These are phyloP conservation scores for Lachancea kluyveri DNA, from an alignment of 805 yeast genomes.

Conservation along the genomic window DNA sequence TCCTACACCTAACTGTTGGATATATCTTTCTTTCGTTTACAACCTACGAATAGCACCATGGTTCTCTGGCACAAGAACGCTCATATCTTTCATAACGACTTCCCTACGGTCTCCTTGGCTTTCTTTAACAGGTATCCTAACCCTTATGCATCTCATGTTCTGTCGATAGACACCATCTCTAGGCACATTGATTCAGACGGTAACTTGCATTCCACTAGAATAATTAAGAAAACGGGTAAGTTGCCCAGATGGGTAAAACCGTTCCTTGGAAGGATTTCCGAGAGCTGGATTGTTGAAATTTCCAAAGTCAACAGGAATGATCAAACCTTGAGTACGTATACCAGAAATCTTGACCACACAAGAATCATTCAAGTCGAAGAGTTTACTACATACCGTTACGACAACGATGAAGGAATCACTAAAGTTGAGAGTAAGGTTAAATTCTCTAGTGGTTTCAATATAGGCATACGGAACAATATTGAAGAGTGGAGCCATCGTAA, in stretches of 20 bases:
- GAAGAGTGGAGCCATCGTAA: slow-evolving; percentile 75
- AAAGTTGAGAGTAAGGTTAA: slow-evolving; percentile 54
- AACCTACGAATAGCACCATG: slow-evolving; percentile 34
- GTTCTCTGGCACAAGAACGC: slow-evolving; percentile 53
- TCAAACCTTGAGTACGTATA: slow-evolving; percentile 57
- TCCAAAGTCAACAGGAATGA: slow-evolving; percentile 61
- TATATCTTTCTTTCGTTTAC: slow-evolving; percentile 1
- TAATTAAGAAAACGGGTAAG: slow-evolving; percentile 73
- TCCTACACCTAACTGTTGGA: too few relatives aligned
- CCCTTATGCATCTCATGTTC: slow-evolving; percentile 82
- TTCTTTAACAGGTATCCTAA: slow-evolving; percentile 66
- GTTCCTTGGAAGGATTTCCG: slow-evolving; percentile 60
- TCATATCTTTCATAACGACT: slow-evolving; percentile 59
- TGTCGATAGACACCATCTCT: slow-evolving; percentile 73
- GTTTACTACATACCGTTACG: slow-evolving; percentile 47
- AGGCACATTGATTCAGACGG: slow-evolving; percentile 55
- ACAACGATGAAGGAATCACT: slow-evolving; percentile 32
- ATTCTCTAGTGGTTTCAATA: slow-evolving; percentile 64
- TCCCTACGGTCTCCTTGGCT: slow-evolving; percentile 68
- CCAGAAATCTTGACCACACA: slow-evolving; percentile 80
- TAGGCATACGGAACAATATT: slow-evolving; percentile 54
- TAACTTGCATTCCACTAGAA: slow-evolving; percentile 60
- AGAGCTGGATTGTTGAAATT: slow-evolving; percentile 78
- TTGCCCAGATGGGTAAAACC: slow-evolving; percentile 77
- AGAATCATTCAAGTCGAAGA: slow-evolving; percentile 76